Base-by-base conservation (phyloP, 306 rosid genomes). In the Myrica gale region DNA sequence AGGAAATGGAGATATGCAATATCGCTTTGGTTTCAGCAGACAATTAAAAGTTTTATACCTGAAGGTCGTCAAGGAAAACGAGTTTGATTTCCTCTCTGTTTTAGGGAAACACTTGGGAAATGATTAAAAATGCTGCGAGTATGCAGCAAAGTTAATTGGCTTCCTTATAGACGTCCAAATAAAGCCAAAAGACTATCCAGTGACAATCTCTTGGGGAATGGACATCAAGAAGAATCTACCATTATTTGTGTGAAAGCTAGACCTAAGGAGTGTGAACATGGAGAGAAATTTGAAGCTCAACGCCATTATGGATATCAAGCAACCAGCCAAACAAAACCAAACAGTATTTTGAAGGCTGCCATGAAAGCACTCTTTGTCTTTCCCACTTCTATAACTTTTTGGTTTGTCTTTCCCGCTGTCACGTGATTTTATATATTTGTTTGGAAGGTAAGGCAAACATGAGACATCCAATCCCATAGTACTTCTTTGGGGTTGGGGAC, bases 321-420 rank as follows among this genome's bases (percentile, higher is more conserved):
- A 60, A 26, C 5, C 16, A 5, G 23, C 9, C 10, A 73, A 44
- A 19, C 10, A 43, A 12, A 23, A 23, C 26, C 57, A 57, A 39
- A 39, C 2, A 4, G 7, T 17, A 23, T 20, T 4, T 50, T 39
- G 52, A 62, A 73, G 62, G 74, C 78, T 43, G 76, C 69, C 71
- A 52, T 76, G 83, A 81, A 72, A 75, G 58, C 69, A 70, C 52
- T 23, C 56, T 50, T 84, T 76, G 81, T 82, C 84, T 39, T 69
- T 20, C 76, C 72, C 5, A 47, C 51, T 53, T 42, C 48, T 32
- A 32, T 32, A 32, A 32, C 37, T 32, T 32, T 32, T 2, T 2
- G 3, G 16, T 23, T 21, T 48, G 16, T 68, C 48, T 23, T 21
- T 63, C 17, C 19, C 9, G 11, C 2, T 11, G 17, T 48, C 26